phyloP scores from a whole-genome alignment of 2,329 filamentous ascomycete genomes.

The Cadophora gregata region DNA sequence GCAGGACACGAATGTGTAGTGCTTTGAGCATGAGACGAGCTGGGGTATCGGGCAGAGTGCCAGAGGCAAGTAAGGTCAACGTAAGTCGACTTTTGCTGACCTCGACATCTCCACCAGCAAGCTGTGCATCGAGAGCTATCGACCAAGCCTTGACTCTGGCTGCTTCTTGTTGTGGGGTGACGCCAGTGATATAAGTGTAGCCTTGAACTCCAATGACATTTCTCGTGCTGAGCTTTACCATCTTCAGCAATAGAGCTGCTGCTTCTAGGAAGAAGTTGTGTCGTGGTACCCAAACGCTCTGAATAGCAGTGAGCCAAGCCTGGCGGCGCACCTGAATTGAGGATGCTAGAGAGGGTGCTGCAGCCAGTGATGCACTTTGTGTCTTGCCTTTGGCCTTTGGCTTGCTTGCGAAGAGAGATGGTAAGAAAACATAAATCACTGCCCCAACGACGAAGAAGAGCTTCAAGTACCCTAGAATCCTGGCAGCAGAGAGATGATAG shows the following conservation, averaged over 20 bases:
- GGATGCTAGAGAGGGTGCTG: constrained; percentile 76
- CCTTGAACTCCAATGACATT: constrained; percentile 77
- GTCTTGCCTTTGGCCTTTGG: constrained; percentile 56
- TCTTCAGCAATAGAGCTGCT: constrained; percentile 79
- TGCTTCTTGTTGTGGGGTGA: constrained; percentile 83
- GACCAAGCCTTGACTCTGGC: constrained; percentile 91
- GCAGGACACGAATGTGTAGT: constrained; percentile 85
- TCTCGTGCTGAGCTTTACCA: constrained; percentile 78
- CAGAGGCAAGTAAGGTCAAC: constrained; percentile 85
- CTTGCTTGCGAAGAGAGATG: constrained; percentile 54
- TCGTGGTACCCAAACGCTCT: constrained; percentile 88
- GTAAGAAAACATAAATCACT: constrained; percentile 60
- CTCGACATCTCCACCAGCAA: constrained; percentile 88
- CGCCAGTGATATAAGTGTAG: constrained; percentile 80
- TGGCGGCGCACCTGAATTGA: constrained; percentile 85
- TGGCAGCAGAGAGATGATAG: constrained; percentile 53
- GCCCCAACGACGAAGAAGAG: constrained; percentile 58
- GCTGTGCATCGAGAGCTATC: constrained; percentile 90
- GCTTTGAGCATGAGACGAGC: constrained; percentile 88
- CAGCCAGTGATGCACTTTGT: constrained; percentile 51
- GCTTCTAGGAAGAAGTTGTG: constrained; percentile 88
- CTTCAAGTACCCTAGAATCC: constrained; percentile 58
- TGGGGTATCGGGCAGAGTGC: constrained; percentile 84
- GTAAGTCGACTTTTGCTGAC: constrained; percentile 87
- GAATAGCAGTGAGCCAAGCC: constrained; percentile 91